Evolutionary conservation across 331 rosid genomes (phyloP).

Genomic region (Quercus lobata): DNA sequence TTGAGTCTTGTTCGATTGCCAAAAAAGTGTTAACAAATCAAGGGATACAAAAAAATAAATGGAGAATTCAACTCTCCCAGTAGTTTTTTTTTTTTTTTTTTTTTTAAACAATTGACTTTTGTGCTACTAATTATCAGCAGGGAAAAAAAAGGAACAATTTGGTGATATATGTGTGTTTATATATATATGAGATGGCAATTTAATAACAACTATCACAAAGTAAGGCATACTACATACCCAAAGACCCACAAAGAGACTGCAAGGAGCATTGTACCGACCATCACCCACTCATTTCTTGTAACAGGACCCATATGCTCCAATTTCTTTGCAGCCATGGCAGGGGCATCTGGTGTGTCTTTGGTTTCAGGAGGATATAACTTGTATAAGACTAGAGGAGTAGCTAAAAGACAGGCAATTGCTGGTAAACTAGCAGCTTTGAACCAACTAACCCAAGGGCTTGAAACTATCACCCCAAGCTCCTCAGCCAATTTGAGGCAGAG

Average conservation of each 20-base stretch:
- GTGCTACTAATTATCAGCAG: not conserved
- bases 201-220: not conserved
- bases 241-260: slow-evolving; percentile 95
- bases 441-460: slow-evolving; percentile 91
- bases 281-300: slow-evolving; percentile 68
- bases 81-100: not conserved
- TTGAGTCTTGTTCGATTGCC: not conserved
- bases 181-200: not conserved
- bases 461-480: slow-evolving; percentile 70
- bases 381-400: slow-evolving; percentile 78
- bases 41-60: not conserved
- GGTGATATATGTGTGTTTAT: not conserved
- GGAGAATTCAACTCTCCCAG: not conserved
- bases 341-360: slow-evolving; percentile 96
- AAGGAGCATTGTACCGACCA: slow-evolving; percentile 88
- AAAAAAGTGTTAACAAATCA: not conserved
- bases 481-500: slow-evolving; percentile 84
- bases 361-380: slow-evolving; percentile 83
- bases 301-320: slow-evolving; percentile 92
- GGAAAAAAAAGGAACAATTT: not conserved
- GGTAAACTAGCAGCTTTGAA: slow-evolving; percentile 90
- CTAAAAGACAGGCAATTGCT: slow-evolving; percentile 62
- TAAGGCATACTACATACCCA: slow-evolving; percentile 54
- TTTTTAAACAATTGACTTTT: not conserved
- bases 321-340: slow-evolving; percentile 79